These are phyloP conservation scores for Neonectria coccinea DNA, from an alignment of 2,329 filamentous ascomycete species.

Conservation along the genomic window DNA sequence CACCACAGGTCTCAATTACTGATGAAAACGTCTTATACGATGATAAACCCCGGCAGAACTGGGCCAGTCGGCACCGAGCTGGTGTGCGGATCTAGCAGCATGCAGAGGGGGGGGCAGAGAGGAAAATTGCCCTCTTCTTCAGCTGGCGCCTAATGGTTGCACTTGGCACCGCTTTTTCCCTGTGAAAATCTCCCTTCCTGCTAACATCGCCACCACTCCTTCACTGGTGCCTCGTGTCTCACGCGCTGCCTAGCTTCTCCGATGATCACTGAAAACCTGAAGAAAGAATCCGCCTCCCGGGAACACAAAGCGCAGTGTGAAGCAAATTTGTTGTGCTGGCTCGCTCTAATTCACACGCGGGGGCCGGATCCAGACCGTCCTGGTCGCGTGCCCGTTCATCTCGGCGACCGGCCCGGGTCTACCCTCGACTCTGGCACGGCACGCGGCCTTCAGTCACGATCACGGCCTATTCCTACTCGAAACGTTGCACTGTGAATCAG, in stretches of 20 bases:
- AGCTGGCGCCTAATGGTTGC: constrained; percentile 2
- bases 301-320: neutral
- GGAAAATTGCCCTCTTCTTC: neutral
- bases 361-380: neutral
- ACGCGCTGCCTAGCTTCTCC: neutral
- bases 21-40: constrained; percentile 14
- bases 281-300: neutral
- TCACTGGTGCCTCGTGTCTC: neutral
- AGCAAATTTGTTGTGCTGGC: neutral
- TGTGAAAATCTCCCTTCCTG: neutral
- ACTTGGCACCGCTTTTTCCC: neutral
- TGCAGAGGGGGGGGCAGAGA: neutral
- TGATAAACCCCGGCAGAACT: constrained; percentile 7
- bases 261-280: neutral
- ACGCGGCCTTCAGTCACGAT: neutral
- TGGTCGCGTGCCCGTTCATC: constrained; percentile 19
- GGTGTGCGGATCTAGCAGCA: neutral
- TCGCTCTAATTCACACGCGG: constrained; percentile 1
- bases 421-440: neutral
- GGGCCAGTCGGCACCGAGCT: constrained; percentile 7
- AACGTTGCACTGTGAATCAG: neutral
- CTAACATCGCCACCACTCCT: neutral
- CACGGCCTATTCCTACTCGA: neutral
- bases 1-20: constrained; percentile 3
- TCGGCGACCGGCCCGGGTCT: constrained; percentile 16